These are phyloP conservation scores for Trametes hirsuta DNA, from an alignment of 1,284 basidiomycete species.

Conservation along the genomic window DNA sequence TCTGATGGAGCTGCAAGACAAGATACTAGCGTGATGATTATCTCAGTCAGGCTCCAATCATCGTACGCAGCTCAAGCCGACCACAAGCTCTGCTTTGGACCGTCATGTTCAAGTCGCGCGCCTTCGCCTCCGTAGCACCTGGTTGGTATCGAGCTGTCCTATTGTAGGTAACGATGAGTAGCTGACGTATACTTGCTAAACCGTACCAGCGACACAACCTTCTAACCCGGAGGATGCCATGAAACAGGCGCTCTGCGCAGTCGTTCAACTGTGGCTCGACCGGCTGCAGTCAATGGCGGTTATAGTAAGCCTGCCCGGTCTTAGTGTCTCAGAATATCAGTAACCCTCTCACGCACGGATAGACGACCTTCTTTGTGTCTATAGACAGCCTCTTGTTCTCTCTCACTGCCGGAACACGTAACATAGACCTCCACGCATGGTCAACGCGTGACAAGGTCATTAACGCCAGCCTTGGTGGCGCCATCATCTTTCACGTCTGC, in stretches of 20 bases:
- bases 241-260: constrained; percentile 30
- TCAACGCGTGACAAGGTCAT: constrained; percentile 29
- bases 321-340: not conserved
- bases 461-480: constrained; percentile 38
- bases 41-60: too few species aligned
- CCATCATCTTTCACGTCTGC: constrained; percentile 42
- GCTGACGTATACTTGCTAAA: too few species aligned
- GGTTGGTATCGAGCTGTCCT: not conserved
- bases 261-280: constrained; percentile 37
- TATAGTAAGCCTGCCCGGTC: constrained; percentile 26
- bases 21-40: too few species aligned
- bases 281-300: constrained; percentile 36
- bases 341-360: not conserved
- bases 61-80: too few species aligned
- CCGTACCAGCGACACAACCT: not conserved
- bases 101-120: constrained; percentile 7
- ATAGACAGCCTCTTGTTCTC: constrained; percentile 40
- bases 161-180: not conserved
- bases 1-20: too few species aligned
- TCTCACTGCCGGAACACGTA: constrained; percentile 30
- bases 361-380: constrained; percentile 45
- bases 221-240: constrained; percentile 19
- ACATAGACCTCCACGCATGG: constrained; percentile 14
- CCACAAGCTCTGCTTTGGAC: too few species aligned
- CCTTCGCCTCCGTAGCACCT: not conserved